Evolutionary conservation across 805 yeast species (phyloP).

Genomic region (Candida qinlingensis): DNA sequence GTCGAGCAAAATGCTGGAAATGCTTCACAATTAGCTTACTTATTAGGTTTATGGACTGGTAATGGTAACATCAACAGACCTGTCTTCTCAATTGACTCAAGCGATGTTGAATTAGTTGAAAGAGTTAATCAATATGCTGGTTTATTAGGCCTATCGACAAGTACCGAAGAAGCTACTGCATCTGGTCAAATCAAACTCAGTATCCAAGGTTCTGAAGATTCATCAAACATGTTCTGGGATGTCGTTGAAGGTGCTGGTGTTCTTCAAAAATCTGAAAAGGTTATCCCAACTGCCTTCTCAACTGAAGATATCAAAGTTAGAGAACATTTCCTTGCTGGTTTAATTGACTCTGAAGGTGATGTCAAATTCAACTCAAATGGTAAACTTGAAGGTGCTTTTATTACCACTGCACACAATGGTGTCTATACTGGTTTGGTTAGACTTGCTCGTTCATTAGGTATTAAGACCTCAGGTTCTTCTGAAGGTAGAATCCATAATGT

Average conservation of each 20-base stretch:
- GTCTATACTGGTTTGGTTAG: slow-evolving; percentile 32
- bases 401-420: slow-evolving; percentile 28
- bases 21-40: slow-evolving; percentile 31
- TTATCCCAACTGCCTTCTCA: slow-evolving; percentile 31
- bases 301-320: slow-evolving; percentile 35
- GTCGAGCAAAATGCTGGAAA: slow-evolving; percentile 15
- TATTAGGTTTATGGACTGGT: slow-evolving; percentile 39
- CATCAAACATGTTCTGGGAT: slow-evolving; percentile 28
- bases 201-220: slow-evolving; percentile 2
- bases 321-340: slow-evolving; percentile 40
- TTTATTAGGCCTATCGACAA: neutral
- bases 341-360: slow-evolving; percentile 36
- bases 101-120: slow-evolving; percentile 22
- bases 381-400: slow-evolving; percentile 23
- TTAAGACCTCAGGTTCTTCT: slow-evolving; percentile 29
- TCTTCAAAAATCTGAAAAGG: slow-evolving; percentile 21
- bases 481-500: slow-evolving; percentile 22
- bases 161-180: neutral
- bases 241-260: slow-evolving; percentile 22
- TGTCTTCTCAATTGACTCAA: slow-evolving; percentile 27
- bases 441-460: slow-evolving; percentile 41
- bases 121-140: slow-evolving; percentile 23
- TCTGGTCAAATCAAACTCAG: slow-evolving; percentile 9
- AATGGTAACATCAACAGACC: slow-evolving; percentile 27
- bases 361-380: slow-evolving; percentile 19